A percentile compares a stretch with the other conserved stretches of the same genome.
Conservation (phyloP, 2,329 filamentous ascomycete species). For the Botrytis squamosa region DNA sequence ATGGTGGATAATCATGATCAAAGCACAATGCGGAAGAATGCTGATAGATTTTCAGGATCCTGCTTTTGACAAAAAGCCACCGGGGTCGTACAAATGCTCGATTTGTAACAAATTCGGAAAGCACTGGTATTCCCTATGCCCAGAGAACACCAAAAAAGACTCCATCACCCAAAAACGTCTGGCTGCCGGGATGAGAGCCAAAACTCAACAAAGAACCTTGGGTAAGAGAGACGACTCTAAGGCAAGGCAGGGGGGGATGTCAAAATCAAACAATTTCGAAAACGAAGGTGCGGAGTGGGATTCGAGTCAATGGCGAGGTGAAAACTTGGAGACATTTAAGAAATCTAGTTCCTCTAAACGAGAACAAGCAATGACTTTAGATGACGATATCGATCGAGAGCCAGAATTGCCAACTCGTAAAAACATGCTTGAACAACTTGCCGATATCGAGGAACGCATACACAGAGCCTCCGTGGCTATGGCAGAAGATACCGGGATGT, state of each 20-base stretch:
- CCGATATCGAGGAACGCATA: constrained; percentile 8
- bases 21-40: background rate
- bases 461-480: background rate
- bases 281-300: background rate
- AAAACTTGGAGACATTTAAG: background rate
- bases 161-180: constrained; percentile 41
- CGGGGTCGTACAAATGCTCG: constrained; percentile 39
- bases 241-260: no score
- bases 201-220: background rate
- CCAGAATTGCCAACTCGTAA: background rate
- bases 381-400: background rate
- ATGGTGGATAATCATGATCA: constrained; percentile 26
- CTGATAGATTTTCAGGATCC: constrained; percentile 36
- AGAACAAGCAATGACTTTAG: background rate
- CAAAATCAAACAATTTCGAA: background rate
- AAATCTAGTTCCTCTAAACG: background rate
- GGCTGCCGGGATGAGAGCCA: constrained; percentile 20
- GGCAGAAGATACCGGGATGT: background rate
- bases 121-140: constrained; percentile 43
- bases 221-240: background rate
- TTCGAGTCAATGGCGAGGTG: background rate
- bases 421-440: background rate
- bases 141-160: constrained; percentile 37
- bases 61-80: constrained; percentile 40
- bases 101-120: constrained; percentile 40